A percentile compares a stretch with the other conserved stretches of the same genome.
These are phyloP conservation scores for Candida odintsovae DNA, from an alignment of 805 yeast species.

Conservation along the genomic window DNA sequence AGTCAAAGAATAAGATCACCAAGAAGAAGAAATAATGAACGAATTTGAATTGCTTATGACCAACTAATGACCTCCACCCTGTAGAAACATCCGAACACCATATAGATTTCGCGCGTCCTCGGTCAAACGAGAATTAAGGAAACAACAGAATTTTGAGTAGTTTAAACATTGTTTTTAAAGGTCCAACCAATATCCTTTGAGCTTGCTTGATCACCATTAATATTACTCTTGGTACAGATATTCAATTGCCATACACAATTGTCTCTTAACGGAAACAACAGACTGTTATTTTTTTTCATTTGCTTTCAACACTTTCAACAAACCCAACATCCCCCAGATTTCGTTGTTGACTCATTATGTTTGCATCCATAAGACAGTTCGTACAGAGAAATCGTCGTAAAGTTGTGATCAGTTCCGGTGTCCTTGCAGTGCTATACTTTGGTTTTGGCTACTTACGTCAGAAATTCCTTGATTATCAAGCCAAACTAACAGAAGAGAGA, in stretches of 20 bases:
- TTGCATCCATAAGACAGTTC: conserved; percentile 24
- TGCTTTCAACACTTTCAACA: neutral
- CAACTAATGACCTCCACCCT: too few relatives aligned
- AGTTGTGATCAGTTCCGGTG: conserved; percentile 28
- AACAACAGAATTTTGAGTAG: too few relatives aligned
- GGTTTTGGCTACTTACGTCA: conserved; percentile 35
- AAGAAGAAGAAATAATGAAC: neutral
- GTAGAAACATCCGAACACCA: neutral
- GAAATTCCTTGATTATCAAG: conserved; percentile 45
- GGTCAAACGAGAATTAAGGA: too few relatives aligned
- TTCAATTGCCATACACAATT: too few relatives aligned
- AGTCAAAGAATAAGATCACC: neutral
- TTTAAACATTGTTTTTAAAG: too few relatives aligned
- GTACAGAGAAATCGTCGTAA: conserved; percentile 39
- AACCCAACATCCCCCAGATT: neutral
- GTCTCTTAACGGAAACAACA: too few relatives aligned
- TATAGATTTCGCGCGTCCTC: too few relatives aligned
- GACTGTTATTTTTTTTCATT: too few relatives aligned
- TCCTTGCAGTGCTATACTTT: conserved; percentile 39
- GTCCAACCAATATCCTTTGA: too few relatives aligned
- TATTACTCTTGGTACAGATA: too few relatives aligned
- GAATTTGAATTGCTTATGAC: neutral
- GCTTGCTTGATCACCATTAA: too few relatives aligned
- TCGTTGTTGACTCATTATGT: conserved; percentile 10
- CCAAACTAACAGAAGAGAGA: conserved; percentile 48